These are phyloP conservation scores for Cucurbita moschata DNA, from an alignment of 306 rosid species.

Conservation along the genomic window DNA sequence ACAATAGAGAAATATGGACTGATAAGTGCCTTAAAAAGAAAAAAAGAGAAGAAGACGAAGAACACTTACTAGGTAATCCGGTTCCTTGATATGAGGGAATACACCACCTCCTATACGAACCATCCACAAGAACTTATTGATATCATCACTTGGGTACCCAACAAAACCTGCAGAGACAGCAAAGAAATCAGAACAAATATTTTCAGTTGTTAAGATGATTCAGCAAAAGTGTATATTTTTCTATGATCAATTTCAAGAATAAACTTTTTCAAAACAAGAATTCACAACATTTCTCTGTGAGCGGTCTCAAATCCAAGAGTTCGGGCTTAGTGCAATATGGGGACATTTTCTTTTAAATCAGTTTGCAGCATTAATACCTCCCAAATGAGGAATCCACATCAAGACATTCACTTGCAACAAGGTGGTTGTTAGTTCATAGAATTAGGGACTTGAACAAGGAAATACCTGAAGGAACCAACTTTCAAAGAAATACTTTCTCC, in stretches of 20 bases:
- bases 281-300: not conserved
- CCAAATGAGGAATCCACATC: not conserved
- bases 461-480: not conserved
- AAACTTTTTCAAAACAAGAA: not conserved
- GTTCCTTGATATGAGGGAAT: conserved; percentile 94
- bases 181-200: conserved; percentile 12
- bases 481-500: not conserved
- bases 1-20: not conserved
- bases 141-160: conserved; percentile 97
- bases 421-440: not conserved
- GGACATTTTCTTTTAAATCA: not conserved
- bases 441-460: not conserved
- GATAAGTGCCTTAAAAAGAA: not conserved
- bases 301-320: not conserved
- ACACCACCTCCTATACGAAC: conserved; percentile 99
- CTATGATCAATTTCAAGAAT: not conserved
- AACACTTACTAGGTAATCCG: conserved; percentile 74
- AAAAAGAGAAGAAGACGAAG: not conserved
- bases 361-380: not conserved
- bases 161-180: conserved; percentile 56
- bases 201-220: not conserved
- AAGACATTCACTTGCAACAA: not conserved
- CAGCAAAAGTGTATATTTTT: not conserved
- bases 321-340: not conserved
- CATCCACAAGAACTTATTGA: conserved; percentile 98